phyloP scores from a whole-genome alignment of 768 basidiomycete genomes.

The Cystofilobasidium bisporidii region DNA sequence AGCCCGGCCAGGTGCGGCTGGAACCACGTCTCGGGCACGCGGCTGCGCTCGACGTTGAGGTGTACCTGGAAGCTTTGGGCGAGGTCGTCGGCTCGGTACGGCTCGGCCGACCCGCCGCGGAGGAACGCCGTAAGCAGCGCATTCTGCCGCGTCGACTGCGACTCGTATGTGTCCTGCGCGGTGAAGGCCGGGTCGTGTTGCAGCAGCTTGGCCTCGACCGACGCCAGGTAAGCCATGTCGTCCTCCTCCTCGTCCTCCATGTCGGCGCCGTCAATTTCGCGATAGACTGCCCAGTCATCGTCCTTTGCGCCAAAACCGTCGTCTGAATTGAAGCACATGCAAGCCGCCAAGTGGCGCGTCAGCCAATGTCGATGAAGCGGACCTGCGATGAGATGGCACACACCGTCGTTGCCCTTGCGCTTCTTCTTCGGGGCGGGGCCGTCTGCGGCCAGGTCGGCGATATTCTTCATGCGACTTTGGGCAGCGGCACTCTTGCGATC shows the following conservation, averaged over 20 bases:
- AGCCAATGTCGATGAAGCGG: too few species aligned
- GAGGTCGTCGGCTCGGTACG: constrained; percentile 43
- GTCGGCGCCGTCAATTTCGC: constrained; percentile 62
- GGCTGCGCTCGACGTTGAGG: constrained; percentile 77
- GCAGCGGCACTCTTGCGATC: constrained; percentile 92
- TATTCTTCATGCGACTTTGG: constrained; percentile 91
- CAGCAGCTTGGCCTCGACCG: constrained; percentile 71
- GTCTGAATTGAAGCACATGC: too few species aligned
- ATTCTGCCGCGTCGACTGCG: constrained; percentile 63
- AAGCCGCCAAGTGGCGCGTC: too few species aligned
- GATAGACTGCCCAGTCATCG: constrained; percentile 94
- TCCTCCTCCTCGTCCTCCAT: constrained; percentile 86
- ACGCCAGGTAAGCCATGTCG: constrained; percentile 58
- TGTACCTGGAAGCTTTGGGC: constrained; percentile 56
- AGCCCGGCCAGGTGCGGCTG: constrained; percentile 88
- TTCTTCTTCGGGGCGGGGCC: constrained; percentile 61
- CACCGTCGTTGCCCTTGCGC: constrained; percentile 71
- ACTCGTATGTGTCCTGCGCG: constrained; percentile 66
- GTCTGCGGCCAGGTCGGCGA: constrained; percentile 82
- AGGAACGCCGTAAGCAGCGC: constrained; percentile 76
- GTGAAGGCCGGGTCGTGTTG: constrained; percentile 78
- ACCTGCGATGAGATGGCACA: constrained; percentile 28
- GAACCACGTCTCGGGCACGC: constrained; percentile 87
- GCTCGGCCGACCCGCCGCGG: constrained; percentile 38
- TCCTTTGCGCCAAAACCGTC: constrained; percentile 90